phyloP scores from a whole-genome alignment of 2,329 filamentous ascomycete genomes.

The Beauveria brongniartii region DNA sequence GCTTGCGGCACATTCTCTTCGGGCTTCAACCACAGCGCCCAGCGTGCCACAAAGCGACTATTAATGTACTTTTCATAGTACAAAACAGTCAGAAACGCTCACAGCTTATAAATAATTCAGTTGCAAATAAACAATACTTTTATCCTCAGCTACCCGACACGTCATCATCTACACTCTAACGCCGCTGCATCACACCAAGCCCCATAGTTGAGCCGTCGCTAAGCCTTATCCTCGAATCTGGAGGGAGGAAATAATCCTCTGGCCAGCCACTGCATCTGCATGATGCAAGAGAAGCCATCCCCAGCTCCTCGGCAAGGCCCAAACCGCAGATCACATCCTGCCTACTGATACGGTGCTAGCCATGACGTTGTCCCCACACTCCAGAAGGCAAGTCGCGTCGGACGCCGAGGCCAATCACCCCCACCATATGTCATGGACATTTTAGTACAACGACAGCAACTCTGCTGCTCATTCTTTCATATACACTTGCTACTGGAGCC shows the following conservation, averaged over 20 bases:
- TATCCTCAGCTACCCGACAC: background rate
- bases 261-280: background rate
- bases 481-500: background rate
- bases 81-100: background rate
- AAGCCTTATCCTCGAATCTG: background rate
- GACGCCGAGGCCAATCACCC: conserved; percentile 6
- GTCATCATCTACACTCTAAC: background rate
- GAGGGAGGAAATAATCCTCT: background rate
- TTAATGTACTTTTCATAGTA: background rate
- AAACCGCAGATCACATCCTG: background rate
- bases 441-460: background rate
- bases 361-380: conserved; percentile 13
- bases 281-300: background rate
- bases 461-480: background rate
- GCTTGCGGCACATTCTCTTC: too few relatives aligned
- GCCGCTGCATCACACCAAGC: background rate
- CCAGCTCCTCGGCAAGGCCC: background rate
- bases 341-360: background rate
- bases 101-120: background rate
- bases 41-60: too few relatives aligned
- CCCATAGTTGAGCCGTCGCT: background rate
- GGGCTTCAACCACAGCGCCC: too few relatives aligned
- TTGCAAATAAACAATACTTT: background rate
- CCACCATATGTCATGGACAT: conserved; percentile 7
- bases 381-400: conserved; percentile 11